phyloP scores from a whole-genome alignment of 1,284 basidiomycete genomes.

The Cryptococcus neoformans region DNA sequence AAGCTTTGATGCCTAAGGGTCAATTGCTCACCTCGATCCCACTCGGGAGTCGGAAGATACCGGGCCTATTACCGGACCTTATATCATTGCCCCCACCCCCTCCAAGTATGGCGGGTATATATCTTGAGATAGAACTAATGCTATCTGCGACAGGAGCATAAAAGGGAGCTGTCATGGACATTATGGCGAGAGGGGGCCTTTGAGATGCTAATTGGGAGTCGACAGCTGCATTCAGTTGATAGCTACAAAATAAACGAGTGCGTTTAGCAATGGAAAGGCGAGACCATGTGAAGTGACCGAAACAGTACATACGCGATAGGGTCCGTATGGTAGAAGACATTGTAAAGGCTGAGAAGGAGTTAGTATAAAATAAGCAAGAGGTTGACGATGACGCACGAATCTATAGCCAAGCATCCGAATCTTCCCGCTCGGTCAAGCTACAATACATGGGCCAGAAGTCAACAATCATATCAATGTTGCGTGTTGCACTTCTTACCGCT shows the following conservation, averaged over 20 bases:
- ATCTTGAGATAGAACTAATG: conserved; percentile 32
- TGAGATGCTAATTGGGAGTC: conserved; percentile 43
- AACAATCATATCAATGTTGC: background rate
- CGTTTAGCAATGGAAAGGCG: conserved; percentile 30
- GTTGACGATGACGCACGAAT: conserved; percentile 36
- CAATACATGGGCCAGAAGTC: conserved; percentile 3
- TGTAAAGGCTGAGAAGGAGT: conserved; percentile 41
- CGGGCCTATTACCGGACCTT: conserved; percentile 23
- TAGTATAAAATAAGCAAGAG: too few species aligned
- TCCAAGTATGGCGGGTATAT: conserved; percentile 33
- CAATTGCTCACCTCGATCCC: conserved; percentile 37
- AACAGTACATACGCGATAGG: conserved; percentile 47
- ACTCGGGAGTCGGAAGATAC: conserved; percentile 36
- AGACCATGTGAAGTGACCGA: conserved; percentile 18
- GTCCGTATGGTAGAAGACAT: conserved; percentile 56
- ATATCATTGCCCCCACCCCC: background rate
- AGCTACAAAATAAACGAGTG: conserved; percentile 38
- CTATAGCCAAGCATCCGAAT: conserved; percentile 56
- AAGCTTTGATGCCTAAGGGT: background rate
- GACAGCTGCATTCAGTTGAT: conserved; percentile 47
- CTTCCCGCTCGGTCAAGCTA: conserved; percentile 52
- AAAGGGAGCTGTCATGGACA: conserved; percentile 50
- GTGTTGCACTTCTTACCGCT: conserved; percentile 32
- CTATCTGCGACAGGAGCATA: conserved; percentile 41
- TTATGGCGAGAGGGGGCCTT: conserved; percentile 51